Conservation (phyloP, 176 grass and related monocot genomes). For the Luzula sylvatica region DNA sequence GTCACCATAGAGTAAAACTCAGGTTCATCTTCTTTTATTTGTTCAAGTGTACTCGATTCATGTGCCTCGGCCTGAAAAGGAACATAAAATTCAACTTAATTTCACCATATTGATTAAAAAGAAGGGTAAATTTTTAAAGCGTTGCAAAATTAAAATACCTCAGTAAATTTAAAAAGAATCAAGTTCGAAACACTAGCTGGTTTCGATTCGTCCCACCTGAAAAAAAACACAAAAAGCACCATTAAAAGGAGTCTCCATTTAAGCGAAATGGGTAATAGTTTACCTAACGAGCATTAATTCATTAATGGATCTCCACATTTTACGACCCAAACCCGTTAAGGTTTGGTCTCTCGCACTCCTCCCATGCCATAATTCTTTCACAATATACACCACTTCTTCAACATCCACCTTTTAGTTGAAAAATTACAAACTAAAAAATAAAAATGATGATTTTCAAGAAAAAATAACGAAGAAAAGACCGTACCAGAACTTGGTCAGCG, state of each 20-base stretch:
- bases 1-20: slow-evolving; percentile 67
- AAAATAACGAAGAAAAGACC: slow-evolving; percentile 9
- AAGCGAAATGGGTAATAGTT: neutral
- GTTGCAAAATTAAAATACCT: slow-evolving; percentile 33
- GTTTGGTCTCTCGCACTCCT: slow-evolving; percentile 91
- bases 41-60: slow-evolving; percentile 60
- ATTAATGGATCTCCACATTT: slow-evolving; percentile 97
- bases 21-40: slow-evolving; percentile 52
- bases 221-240: slow-evolving; percentile 17
- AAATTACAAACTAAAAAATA: too few species aligned
- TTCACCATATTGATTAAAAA: neutral
- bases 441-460: neutral
- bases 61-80: slow-evolving; percentile 50
- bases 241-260: neutral
- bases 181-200: slow-evolving; percentile 71
- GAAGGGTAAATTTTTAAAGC: neutral
- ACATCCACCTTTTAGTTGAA: slow-evolving; percentile 49
- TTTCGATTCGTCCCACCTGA: slow-evolving; percentile 85
- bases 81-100: slow-evolving; percentile 1
- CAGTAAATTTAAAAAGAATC: slow-evolving; percentile 85
- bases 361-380: slow-evolving; percentile 94
- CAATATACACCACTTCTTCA: slow-evolving; percentile 83
- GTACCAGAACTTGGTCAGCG: slow-evolving; percentile 72
- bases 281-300: slow-evolving; percentile 90
- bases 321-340: slow-evolving; percentile 54